Base-by-base conservation (phyloP, 768 basidiomycete genomes). In the Dacryopinax primogenitus region DNA sequence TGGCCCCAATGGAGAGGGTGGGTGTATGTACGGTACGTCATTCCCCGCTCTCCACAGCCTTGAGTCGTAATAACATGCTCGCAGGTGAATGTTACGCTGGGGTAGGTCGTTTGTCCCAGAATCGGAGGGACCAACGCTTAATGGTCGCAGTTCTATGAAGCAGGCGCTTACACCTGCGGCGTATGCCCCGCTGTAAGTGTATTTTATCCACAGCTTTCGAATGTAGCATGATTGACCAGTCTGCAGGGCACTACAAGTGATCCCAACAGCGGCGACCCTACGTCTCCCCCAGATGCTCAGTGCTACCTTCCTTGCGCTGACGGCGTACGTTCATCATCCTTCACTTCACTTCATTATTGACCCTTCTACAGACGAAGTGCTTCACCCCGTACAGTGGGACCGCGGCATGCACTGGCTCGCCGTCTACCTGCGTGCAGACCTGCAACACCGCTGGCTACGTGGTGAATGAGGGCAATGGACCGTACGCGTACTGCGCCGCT, bases 251-350 rank as follows among this genome's bases (percentile, higher is more conserved):
- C 51, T 4, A 28, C 51, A 9, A 58, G 51, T 30, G 51, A 58
- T 32, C 51, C 51, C 26, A 58, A 58, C 30, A 30, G 51, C 3
- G 51, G 51, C 9, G 51, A 58, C 30, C 51, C 51, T 4, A 28
- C 51, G 26, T 26, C 26, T 21, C 51, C 51, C 32, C 26, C 51
- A 3, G 51, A 28, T 9, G 51, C 26, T 13, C 51, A 30, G 4
- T 58, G 51, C 51, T 58, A 58, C 51, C 51, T 28, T 23, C 51
- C 51, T 21, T 58, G 51, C 51, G 51, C 51, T 4, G 51, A 58
- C 30, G 51, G 51, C 26, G 51, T 58, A 58, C 26, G 51, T 58
- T 21, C 32, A 28, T 26, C 51, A 11, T 15, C 51, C 15, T 58
- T 7, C 23, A 7, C 23, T 47, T 9, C 45, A 7, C 45, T 21